Evolutionary conservation across 257 asterid species (phyloP), one percentile per base, ranked within the genome.

Genomic region (Galeopsis tetrahit): DNA sequence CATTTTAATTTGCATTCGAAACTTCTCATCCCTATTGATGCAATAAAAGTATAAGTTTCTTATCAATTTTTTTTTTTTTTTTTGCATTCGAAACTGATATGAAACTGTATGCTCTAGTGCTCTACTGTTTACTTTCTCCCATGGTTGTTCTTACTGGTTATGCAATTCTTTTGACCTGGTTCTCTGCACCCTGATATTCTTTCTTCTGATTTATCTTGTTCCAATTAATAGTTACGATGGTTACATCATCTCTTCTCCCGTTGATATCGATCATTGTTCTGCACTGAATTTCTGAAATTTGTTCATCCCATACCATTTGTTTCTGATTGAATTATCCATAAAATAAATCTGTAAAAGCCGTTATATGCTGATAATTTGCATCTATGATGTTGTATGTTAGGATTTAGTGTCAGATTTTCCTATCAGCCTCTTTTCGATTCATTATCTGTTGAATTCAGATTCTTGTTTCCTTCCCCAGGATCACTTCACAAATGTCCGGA

Each of bases 401-500:
- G 62, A 43, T 67, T 53, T 69, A 3, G 60, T 46, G n/a, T 49
- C 8, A 17, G 61, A 63, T 75, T 78, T 76, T 55, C 61, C 13
- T 34, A 52, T 17, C n/a, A n/a, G 38, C 44, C 40, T 63, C 72
- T 31, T 72, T 60, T 52, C 72, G 32, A 14, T 42, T 75, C 35
- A 8, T 39, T 33, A 51, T 31, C 31, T 35, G 28, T 65, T 74
- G 69, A 75, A 66, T 75, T 79, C 34, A 14, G 34, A 40, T 66
- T 53, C 61, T 58, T 61, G 70, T 73, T 71, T 75, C 69, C 69
- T 78, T 82, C 59, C 62, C 53, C 94, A 94, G 98, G 97, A 91
- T 82, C 90, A 94, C 77, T 94, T 94, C 82, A 85, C 96, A 8
- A 84, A 84, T 71, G 81, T 72, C 70, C 86, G 79, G 77, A 87